These are phyloP conservation scores for Vanrija humicola DNA, from an alignment of 1,284 basidiomycete genomes.

Conservation along the genomic window DNA sequence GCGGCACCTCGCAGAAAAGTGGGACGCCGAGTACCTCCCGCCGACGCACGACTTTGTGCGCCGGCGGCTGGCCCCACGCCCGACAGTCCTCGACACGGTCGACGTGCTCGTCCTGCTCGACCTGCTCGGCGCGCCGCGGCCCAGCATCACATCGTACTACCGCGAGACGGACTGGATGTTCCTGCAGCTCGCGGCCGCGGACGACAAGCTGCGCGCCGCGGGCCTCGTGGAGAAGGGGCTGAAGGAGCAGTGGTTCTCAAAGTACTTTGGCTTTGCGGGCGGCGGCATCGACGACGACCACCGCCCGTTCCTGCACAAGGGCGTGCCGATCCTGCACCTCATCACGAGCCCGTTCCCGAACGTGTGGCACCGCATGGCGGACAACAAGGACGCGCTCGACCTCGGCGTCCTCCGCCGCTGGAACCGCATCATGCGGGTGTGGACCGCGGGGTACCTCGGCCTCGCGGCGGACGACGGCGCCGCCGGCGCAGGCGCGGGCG, in stretches of 20 bases:
- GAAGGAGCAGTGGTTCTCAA: conserved; percentile 38
- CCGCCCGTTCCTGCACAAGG: conserved; percentile 76
- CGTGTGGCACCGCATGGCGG: conserved; percentile 84
- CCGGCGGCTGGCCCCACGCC: conserved; percentile 57
- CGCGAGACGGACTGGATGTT: conserved; percentile 89
- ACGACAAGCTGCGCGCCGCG: conserved; percentile 56
- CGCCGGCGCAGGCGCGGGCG: neutral
- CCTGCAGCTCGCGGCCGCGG: conserved; percentile 64
- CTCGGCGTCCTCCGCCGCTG: conserved; percentile 81
- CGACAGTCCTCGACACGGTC: conserved; percentile 68
- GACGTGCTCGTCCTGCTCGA: conserved; percentile 89
- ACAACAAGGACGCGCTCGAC: conserved; percentile 82
- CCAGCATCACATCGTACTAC: conserved; percentile 72
- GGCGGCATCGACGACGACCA: conserved; percentile 87
- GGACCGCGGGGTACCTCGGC: conserved; percentile 84
- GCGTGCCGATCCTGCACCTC: conserved; percentile 85
- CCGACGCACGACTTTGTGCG: conserved; percentile 52
- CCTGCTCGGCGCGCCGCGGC: conserved; percentile 70
- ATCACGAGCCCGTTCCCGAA: conserved; percentile 84
- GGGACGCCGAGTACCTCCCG: conserved; percentile 65
- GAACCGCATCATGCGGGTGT: conserved; percentile 82
- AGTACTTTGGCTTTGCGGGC: conserved; percentile 42
- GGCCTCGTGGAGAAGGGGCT: conserved; percentile 29
- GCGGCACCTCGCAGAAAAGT: conserved; percentile 77
- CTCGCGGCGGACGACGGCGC: conserved; percentile 48